These are phyloP conservation scores for Pelargonium myrrhifolium DNA, from an alignment of 441 rosid genomes.

Conservation along the genomic window DNA sequence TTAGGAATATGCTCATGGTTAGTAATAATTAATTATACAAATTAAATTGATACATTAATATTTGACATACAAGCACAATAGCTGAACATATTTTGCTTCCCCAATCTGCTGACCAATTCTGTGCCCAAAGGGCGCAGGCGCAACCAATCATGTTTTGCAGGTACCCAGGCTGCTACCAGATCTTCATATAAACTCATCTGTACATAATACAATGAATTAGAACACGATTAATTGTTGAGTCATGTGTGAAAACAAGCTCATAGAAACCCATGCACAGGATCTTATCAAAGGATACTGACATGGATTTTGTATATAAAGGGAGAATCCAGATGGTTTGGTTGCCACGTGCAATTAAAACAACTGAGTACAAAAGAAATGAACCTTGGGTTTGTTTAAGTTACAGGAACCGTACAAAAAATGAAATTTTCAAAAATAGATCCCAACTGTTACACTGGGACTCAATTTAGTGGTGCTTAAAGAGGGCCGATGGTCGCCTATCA, in stretches of 20 bases:
- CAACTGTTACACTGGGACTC: not conserved
- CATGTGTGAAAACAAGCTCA: not conserved
- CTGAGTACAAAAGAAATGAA: not conserved
- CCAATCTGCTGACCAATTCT: slow-evolving; percentile 59
- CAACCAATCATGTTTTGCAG: slow-evolving; percentile 85
- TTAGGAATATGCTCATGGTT: not conserved
- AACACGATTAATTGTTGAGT: not conserved
- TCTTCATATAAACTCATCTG: slow-evolving; percentile 98
- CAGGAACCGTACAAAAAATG: not conserved
- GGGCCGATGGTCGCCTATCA: too few relatives aligned
- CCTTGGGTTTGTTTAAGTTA: not conserved
- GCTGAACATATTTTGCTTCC: slow-evolving; percentile 67
- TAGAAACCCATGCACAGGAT: not conserved
- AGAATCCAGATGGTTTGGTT: not conserved
- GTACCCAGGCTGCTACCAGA: slow-evolving; percentile 96
- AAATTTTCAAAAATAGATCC: not conserved
- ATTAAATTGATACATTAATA: slow-evolving; percentile 7
- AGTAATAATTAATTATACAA: slow-evolving; percentile 15
- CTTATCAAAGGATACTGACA: not conserved
- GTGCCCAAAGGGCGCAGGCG: slow-evolving; percentile 57
- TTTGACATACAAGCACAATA: slow-evolving; percentile 68
- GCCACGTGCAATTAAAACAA: not conserved
- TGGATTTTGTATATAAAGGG: not conserved
- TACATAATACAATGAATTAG: slow-evolving; percentile 11
- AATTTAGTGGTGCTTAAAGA: not conserved